Base-by-base conservation (phyloP, 768 basidiomycete genomes). In the Mycena alexandri region DNA sequence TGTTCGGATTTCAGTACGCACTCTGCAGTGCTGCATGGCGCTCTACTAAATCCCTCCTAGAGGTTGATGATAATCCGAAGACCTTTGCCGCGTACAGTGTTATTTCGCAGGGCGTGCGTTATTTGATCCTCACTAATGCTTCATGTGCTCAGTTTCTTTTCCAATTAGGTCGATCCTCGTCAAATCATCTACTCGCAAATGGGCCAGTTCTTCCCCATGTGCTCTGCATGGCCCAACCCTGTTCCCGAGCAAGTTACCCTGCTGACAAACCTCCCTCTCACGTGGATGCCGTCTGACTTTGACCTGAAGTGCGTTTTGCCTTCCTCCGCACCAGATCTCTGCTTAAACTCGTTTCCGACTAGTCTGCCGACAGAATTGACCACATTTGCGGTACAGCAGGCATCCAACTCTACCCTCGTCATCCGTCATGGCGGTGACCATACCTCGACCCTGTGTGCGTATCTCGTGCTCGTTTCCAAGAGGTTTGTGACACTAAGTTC, bases 381-480 rank as follows among this genome's bases (percentile, higher is more conserved):
- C 5, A 67, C 69, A 19, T 70, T 67, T 29, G 69, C 64, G 10
- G 63, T 46, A 33, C 19, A 57, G 42, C 65, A 67, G 44, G 54
- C 69, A 19, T 61, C 65, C n/a, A 63, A 67, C 11, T 50, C 69
- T 5, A 47, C 61, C 4, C 56, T 70, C n/a, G 59, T 70, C 7
- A 58, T 70, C 43, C 60, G 69, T 2, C 65, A 67, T 36, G 65
- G 69, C 10, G 69, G 67, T 43, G 61, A 70, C 72, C 61, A 78
- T 69, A 46, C 72, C 71, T 29, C 71, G 63, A 46, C 63, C 24
- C 14, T 14, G 16, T 34, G 48, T 55, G 46, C 55, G 60, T 52
- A 36, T 33, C 21, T n/a, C 13, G 29, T 29, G 3, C 29, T 29
- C 29, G 3, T 29, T 29, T 3, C 3, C 3, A 29, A 3, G 29